Base-by-base conservation (phyloP, 441 rosid species). In the Breynia disticha region DNA sequence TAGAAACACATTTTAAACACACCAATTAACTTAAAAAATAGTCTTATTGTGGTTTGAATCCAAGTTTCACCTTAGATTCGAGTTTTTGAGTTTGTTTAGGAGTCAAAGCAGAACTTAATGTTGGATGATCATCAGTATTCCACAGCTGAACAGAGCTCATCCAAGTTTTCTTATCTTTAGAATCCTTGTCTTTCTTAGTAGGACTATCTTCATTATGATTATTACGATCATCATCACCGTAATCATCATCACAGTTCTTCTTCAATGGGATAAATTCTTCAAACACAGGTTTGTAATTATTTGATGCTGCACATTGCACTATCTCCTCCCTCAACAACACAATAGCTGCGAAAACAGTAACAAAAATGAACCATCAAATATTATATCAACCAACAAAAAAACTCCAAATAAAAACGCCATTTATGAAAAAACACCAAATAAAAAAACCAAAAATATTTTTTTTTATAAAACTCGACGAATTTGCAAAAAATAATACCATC, bases 121-220 rank as follows among this genome's bases (percentile, higher is more conserved):
- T 55, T 54, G 59, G 57, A 46, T 60, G 57, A 65, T 74, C 78
- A 62, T 76, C 67, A 32, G 71, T 59, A 62, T 71, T 82, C 88
- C 95, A 83, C n/a, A 77, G 80, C 74, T 86, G 95, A 67, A 84
- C 79, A 38, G 86, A 76, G 68, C 86, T 79, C 88, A 78, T 71
- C 82, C 90, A 83, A 44, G 70, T 75, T 65, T 65, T 76, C 81
- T 81, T 84, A 54, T 80, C 88, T 45, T 55, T 71, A 20, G 52
- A 54, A 14, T 76, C 86, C 11, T 61, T 57, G 24, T 82, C 86
- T 11, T 53, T 66, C 60, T 61, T 63, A 7, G 21, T 60, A 47
- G 44, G 47, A 41, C 64, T 65, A 16, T 54, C 53, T 18, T 55
- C 38, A 18, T 63, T 0, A 28, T 28, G 35, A 28, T 28, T 1